These are phyloP conservation scores for Fusarium nygamai DNA, from an alignment of 2,329 filamentous ascomycete species.

Conservation along the genomic window DNA sequence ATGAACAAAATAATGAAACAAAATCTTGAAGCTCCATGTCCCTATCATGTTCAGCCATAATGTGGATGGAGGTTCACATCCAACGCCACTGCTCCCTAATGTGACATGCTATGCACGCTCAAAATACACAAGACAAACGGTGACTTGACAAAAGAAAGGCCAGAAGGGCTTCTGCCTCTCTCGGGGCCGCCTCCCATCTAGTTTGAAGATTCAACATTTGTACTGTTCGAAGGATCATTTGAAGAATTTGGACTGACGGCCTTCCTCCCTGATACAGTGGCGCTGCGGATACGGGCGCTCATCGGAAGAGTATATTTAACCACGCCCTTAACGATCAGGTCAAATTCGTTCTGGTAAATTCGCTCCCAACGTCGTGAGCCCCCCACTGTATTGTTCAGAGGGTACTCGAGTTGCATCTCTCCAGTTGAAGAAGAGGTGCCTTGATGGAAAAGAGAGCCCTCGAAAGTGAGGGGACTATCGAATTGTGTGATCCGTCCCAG, in stretches of 20 bases:
- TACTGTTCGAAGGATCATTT: conserved; percentile 78
- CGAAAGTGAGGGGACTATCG: conserved; percentile 88
- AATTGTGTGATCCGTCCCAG: conserved; percentile 90
- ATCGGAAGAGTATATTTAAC: conserved; percentile 81
- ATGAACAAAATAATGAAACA: conserved; percentile 37
- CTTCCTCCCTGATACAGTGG: conserved; percentile 67
- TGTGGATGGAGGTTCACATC: conserved; percentile 45
- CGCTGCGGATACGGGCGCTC: conserved; percentile 68
- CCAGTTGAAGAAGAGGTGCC: conserved; percentile 78
- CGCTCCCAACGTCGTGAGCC: conserved; percentile 90
- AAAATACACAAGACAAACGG: conserved; percentile 45
- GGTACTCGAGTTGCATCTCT: conserved; percentile 82
- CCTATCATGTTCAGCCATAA: conserved; percentile 45
- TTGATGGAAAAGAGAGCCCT: conserved; percentile 86
- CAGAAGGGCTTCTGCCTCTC: conserved; percentile 29
- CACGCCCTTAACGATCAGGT: conserved; percentile 90
- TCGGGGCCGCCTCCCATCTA: conserved; percentile 25
- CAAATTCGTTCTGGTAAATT: conserved; percentile 90
- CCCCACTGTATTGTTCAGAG: conserved; percentile 88
- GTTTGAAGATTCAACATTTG: conserved; percentile 51
- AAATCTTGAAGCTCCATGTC: conserved; percentile 40
- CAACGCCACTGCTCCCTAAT: conserved; percentile 48
- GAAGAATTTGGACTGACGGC: conserved; percentile 70
- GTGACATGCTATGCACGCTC: conserved; percentile 51
- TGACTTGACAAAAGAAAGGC: conserved; percentile 41